Conservation (phyloP, 1,139 yeast genomes). For the Saccharomycopsis hybrid region DNA sequence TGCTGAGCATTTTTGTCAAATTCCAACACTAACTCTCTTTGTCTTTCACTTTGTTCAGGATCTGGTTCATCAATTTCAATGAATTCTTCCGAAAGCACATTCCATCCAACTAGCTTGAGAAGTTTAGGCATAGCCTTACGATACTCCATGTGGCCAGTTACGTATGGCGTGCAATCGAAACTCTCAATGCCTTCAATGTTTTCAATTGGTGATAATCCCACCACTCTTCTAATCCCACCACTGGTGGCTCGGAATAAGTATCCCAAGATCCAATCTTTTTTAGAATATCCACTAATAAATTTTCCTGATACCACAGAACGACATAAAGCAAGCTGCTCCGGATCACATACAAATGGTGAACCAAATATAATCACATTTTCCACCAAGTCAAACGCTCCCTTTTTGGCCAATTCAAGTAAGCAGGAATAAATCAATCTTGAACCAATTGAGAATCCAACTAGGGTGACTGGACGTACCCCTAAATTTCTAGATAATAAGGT, state of each 20-base stretch:
- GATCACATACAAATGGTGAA: slow-evolving; percentile 75
- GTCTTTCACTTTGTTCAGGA: slow-evolving; percentile 76
- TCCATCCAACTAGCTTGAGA: slow-evolving; percentile 64
- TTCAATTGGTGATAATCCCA: slow-evolving; percentile 78
- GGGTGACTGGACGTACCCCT: slow-evolving; percentile 88
- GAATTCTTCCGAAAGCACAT: slow-evolving; percentile 82
- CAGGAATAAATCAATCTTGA: slow-evolving; percentile 91
- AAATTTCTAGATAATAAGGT: slow-evolving; percentile 79
- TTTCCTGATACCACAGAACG: slow-evolving; percentile 86
- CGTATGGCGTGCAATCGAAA: slow-evolving; percentile 76
- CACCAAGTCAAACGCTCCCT: slow-evolving; percentile 81
- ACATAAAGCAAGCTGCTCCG: slow-evolving; percentile 72
- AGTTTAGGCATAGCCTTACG: slow-evolving; percentile 88
- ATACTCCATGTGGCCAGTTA: slow-evolving; percentile 95
- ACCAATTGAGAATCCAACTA: slow-evolving; percentile 92
- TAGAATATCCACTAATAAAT: slow-evolving; percentile 84
- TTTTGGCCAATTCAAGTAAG: slow-evolving; percentile 73
- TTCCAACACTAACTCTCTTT: slow-evolving; percentile 72
- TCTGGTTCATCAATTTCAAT: slow-evolving; percentile 96
- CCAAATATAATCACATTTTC: slow-evolving; percentile 90
- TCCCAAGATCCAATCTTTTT: slow-evolving; percentile 95
- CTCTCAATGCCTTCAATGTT: slow-evolving; percentile 66
- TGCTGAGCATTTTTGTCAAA: slow-evolving; percentile 78
- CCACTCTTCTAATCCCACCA: slow-evolving; percentile 86
- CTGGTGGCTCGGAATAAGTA: slow-evolving; percentile 92